These are phyloP conservation scores for Aspergillus carbonarius DNA, from an alignment of 2,329 filamentous ascomycete genomes.

Conservation along the genomic window DNA sequence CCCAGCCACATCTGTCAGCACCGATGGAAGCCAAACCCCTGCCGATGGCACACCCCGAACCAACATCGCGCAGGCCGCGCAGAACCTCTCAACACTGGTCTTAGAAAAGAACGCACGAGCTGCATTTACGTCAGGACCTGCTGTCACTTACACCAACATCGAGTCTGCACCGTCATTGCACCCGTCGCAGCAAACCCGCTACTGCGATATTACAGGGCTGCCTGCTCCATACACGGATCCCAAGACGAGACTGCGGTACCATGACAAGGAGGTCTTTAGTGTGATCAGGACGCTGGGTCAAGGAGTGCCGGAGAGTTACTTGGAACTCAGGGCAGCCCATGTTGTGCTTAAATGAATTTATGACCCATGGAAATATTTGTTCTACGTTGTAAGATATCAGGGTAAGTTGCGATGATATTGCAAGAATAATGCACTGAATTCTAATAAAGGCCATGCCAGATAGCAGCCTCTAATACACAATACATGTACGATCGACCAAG, in stretches of 20 bases:
- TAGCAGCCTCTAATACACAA: not conserved
- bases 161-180: slow-evolving; percentile 86
- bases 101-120: slow-evolving; percentile 70
- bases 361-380: not conserved
- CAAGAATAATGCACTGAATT: not conserved
- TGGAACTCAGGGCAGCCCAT: slow-evolving; percentile 88
- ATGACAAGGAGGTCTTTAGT: slow-evolving; percentile 87
- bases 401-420: not conserved
- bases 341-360: slow-evolving; percentile 76
- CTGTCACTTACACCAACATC: slow-evolving; percentile 92
- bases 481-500: slow-evolving; percentile 83
- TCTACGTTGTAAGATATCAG: slow-evolving; percentile 5
- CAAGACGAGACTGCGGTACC: slow-evolving; percentile 89
- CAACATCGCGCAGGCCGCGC: slow-evolving; percentile 86
- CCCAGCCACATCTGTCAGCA: slow-evolving; percentile 35
- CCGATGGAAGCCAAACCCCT: slow-evolving; percentile 46
- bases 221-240: slow-evolving; percentile 91
- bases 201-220: slow-evolving; percentile 94
- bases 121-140: slow-evolving; percentile 58
- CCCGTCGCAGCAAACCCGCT: slow-evolving; percentile 75
- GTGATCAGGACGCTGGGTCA: slow-evolving; percentile 78
- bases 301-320: slow-evolving; percentile 79
- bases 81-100: slow-evolving; percentile 82
- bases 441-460: not conserved
- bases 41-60: slow-evolving; percentile 44